Conservation (phyloP, 768 basidiomycete species). For the Paxillus involutus region DNA sequence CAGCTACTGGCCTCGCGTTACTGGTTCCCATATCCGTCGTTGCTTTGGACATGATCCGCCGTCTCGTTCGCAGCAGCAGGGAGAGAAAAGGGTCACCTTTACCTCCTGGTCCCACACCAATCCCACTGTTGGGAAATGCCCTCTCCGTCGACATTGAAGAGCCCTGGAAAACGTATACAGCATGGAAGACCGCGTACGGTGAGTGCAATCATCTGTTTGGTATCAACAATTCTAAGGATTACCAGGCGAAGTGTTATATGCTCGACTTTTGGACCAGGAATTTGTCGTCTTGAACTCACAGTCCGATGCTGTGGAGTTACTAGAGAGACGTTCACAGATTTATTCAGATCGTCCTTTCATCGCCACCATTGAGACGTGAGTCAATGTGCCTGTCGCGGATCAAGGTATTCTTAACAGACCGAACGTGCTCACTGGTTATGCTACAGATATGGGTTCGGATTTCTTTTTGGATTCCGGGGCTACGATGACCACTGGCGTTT, state of each 20-base stretch:
- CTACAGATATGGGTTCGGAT: conserved; percentile 5
- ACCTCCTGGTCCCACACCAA: conserved; percentile 11
- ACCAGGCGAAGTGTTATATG: conserved; percentile 44
- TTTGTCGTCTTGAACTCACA: conserved; percentile 44
- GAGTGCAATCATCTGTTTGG: not conserved
- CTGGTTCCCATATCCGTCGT: no score
- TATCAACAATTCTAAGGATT: not conserved
- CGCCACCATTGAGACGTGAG: conserved; percentile 7
- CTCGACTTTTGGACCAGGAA: conserved; percentile 43
- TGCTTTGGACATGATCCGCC: no score
- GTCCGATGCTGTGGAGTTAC: conserved; percentile 40
- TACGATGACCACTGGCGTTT: conserved; percentile 6
- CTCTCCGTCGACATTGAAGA: conserved; percentile 1
- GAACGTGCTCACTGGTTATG: no score
- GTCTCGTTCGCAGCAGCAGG: no score
- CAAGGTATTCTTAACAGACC: no score
- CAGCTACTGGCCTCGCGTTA: no score
- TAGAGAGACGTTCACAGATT: conserved; percentile 43
- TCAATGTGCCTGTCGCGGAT: not conserved
- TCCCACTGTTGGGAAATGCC: conserved; percentile 3
- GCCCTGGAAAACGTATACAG: conserved; percentile 9
- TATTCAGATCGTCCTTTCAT: conserved; percentile 49
- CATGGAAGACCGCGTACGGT: conserved; percentile 9
- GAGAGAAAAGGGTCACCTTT: conserved; percentile 3
- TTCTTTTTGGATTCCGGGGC: conserved; percentile 2